Evolutionary conservation across 2,329 filamentous ascomycete species (phyloP).

Genomic region (Aspergillus viridinutans): DNA sequence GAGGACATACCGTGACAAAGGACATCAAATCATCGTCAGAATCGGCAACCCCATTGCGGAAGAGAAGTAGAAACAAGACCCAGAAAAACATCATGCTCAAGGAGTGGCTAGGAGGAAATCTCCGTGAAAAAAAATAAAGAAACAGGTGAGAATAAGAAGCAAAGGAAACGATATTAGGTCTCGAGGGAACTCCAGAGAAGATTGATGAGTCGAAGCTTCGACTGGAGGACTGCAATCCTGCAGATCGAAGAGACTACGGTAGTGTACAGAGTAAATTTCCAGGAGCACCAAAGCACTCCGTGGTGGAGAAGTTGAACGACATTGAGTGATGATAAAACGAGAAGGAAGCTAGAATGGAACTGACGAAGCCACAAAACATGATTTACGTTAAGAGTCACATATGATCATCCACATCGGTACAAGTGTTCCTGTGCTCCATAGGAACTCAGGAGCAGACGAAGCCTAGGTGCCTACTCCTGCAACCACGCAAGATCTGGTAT

Average conservation of each 20-base stretch:
- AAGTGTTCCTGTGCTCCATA: background rate
- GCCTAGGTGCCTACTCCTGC: constrained; percentile 1
- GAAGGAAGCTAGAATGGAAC: too few relatives aligned
- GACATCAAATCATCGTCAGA: constrained; percentile 31
- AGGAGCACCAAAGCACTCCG: background rate
- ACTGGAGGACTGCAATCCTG: too few relatives aligned
- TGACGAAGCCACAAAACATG: too few relatives aligned
- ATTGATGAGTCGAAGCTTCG: background rate
- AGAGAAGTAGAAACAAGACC: constrained; percentile 20
- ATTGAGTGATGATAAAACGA: too few relatives aligned
- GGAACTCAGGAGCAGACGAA: background rate
- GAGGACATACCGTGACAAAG: constrained; percentile 28
- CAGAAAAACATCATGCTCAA: constrained; percentile 25
- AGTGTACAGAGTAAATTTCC: background rate
- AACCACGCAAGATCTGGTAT: constrained; percentile 20
- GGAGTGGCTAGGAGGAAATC: constrained; percentile 25
- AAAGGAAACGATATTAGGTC: constrained; percentile 2
- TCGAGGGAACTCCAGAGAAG: background rate
- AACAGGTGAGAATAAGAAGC: constrained; percentile 5
- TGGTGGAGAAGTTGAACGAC: background rate
- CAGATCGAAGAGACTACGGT: background rate
- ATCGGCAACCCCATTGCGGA: constrained; percentile 19
- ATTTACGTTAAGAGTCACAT: background rate
- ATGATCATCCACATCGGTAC: background rate
- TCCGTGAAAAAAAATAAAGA: constrained; percentile 10